Conservation (phyloP, 208 protist genomes). For the Leptomonas seymouri region DNA sequence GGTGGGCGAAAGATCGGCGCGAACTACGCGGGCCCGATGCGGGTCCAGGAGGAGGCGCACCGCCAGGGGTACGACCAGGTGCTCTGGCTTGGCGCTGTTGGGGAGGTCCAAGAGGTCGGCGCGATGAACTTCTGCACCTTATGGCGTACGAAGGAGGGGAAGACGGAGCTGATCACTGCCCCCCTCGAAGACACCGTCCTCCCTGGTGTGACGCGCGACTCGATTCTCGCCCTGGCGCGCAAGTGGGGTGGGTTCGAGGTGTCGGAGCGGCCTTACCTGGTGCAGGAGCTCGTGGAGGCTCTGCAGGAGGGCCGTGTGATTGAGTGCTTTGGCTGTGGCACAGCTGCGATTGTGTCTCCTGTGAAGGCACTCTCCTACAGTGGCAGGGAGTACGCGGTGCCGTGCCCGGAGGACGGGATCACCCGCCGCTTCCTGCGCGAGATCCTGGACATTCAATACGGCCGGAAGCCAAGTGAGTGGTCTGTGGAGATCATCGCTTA, state of each 20-base stretch:
- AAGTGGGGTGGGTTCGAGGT: constrained; percentile 91
- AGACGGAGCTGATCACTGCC: constrained; percentile 94
- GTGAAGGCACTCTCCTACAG: constrained; percentile 89
- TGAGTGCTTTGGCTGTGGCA: constrained; percentile 97
- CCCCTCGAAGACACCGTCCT: constrained; percentile 96
- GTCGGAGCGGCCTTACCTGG: constrained; percentile 72
- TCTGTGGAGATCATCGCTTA: constrained; percentile 38
- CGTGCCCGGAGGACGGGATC: constrained; percentile 52
- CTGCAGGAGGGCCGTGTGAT: constrained; percentile 83
- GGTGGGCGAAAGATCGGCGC: constrained; percentile 94
- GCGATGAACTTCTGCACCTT: constrained; percentile 98
- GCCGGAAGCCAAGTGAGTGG: constrained; percentile 54
- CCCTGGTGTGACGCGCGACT: constrained; percentile 97
- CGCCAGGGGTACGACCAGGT: constrained; percentile 96
- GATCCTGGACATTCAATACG: constrained; percentile 78
- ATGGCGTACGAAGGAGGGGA: constrained; percentile 76
- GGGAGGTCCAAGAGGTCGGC: constrained; percentile 97
- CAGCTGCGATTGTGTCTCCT: constrained; percentile 95
- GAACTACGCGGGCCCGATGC: constrained; percentile 93
- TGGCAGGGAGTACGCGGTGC: constrained; percentile 61
- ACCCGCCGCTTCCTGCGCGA: constrained; percentile 54
- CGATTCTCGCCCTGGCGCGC: constrained; percentile 89
- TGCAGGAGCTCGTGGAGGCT: constrained; percentile 89
- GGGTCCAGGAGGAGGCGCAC: constrained; percentile 84
- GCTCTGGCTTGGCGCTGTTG: constrained; percentile 96